Percentiles rank a stretch among this genome's conserved stretches.
These are phyloP conservation scores for Sesbania bispinosa DNA, from an alignment of 306 rosid genomes.

Conservation along the genomic window DNA sequence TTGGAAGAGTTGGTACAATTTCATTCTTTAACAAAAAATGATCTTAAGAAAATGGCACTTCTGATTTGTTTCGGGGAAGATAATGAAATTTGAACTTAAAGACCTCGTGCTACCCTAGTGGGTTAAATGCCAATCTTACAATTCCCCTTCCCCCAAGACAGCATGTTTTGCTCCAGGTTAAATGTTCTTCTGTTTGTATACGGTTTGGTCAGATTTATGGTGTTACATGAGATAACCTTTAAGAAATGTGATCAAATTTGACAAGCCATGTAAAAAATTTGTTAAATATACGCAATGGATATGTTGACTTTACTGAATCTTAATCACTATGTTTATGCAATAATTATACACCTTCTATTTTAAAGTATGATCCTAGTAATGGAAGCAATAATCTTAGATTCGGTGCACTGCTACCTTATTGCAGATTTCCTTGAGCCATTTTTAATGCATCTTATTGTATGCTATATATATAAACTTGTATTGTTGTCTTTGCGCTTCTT, in stretches of 20 bases:
- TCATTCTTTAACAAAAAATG: too few species aligned
- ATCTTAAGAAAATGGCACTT: too few species aligned
- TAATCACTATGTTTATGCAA: background rate
- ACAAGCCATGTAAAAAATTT: background rate
- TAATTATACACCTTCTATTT: background rate
- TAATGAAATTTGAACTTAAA: too few species aligned
- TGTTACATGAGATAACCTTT: background rate
- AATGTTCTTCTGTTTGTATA: background rate
- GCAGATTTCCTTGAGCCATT: background rate
- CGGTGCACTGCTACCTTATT: background rate
- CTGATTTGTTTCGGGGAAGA: too few species aligned
- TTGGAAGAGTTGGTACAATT: too few species aligned
- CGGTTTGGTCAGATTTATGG: background rate
- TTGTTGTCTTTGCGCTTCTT: constrained; percentile 32
- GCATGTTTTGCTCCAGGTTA: background rate
- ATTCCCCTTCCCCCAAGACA: background rate
- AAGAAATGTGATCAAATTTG: background rate
- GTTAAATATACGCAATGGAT: background rate
- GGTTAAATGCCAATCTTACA: too few species aligned
- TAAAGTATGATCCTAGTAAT: background rate
- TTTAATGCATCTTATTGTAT: constrained; percentile 8
- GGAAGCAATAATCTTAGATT: constrained; percentile 11
- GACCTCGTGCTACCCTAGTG: too few species aligned
- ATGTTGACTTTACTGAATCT: background rate
- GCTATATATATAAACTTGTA: constrained; percentile 24